Conservation (phyloP, 306 rosid genomes). For the Sechiopsis laciniata region DNA sequence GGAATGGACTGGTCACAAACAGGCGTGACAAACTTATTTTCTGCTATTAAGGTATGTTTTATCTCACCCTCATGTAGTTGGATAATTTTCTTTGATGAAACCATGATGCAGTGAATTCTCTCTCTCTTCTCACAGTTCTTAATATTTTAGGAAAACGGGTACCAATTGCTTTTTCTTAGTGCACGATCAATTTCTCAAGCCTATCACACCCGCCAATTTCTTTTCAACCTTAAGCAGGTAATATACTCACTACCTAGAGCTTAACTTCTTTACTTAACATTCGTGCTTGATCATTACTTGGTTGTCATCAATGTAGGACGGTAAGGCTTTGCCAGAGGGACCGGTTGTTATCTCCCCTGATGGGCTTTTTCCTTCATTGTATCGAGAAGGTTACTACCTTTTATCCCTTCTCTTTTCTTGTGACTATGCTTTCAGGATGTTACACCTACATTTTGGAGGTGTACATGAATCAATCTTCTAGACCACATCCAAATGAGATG, state of each 20-base stretch:
- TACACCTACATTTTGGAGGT: too few relatives aligned
- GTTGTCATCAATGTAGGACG: slow-evolving; percentile 51
- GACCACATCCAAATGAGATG: too few relatives aligned
- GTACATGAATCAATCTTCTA: too few relatives aligned
- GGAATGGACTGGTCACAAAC: slow-evolving; percentile 98
- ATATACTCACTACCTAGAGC: slow-evolving; percentile 25
- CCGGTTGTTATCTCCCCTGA: slow-evolving; percentile 97
- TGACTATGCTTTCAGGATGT: not conserved
- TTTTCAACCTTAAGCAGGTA: slow-evolving; percentile 89
- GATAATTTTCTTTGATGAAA: slow-evolving; percentile 1
- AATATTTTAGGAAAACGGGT: slow-evolving; percentile 74
- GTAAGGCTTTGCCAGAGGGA: slow-evolving; percentile 85
- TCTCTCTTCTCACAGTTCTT: not conserved
- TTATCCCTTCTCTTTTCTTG: not conserved
- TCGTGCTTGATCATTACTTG: slow-evolving; percentile 17
- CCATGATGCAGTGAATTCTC: not conserved
- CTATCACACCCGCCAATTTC: slow-evolving; percentile 70
- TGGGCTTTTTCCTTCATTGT: slow-evolving; percentile 91
- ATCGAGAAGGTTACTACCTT: slow-evolving; percentile 70
- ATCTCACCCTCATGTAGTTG: slow-evolving; percentile 25
- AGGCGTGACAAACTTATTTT: slow-evolving; percentile 89
- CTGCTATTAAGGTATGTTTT: slow-evolving; percentile 83
- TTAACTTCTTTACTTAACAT: slow-evolving; percentile 23
- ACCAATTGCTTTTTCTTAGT: slow-evolving; percentile 88
- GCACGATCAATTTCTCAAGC: slow-evolving; percentile 98